phyloP scores from a whole-genome alignment of 345 rosid species.

The Turritis glabra region DNA sequence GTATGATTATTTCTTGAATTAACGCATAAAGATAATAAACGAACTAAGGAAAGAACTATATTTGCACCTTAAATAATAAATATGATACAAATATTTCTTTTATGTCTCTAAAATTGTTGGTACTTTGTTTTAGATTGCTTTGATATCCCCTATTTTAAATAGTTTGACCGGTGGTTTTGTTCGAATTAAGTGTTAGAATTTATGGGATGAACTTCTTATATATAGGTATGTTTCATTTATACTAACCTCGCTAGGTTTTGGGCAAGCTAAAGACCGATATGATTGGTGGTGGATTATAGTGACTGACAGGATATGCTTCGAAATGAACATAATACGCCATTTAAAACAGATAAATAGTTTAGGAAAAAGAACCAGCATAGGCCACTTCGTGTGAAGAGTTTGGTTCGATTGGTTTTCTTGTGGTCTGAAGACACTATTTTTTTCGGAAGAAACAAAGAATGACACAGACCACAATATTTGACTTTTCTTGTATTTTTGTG shows the following conservation, averaged over 20 bases:
- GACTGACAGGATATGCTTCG: background rate
- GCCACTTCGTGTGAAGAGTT: background rate
- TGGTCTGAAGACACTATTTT: background rate
- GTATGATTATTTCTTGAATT: slow-evolving; percentile 3
- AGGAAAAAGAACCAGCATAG: background rate
- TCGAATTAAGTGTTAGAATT: no score
- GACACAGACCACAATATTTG: background rate
- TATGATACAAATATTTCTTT: background rate
- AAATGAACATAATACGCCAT: background rate
- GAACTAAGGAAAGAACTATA: background rate
- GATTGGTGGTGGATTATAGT: background rate
- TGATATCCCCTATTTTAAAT: no score
- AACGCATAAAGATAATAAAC: background rate
- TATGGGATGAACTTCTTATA: no score
- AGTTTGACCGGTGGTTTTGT: no score
- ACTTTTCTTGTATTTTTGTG: background rate
- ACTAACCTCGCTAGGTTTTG: background rate
- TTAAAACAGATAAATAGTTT: background rate
- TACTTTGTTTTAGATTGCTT: no score
- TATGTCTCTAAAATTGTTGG: no score
- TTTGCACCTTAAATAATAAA: background rate
- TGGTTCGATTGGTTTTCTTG: background rate
- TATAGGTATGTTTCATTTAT: background rate
- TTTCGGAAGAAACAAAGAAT: background rate
- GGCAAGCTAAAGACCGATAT: background rate